Percentiles rank a stretch among this genome's conserved stretches.
These are phyloP conservation scores for Calonectria fujianensis DNA, from an alignment of 2,329 filamentous ascomycete genomes.

Conservation along the genomic window DNA sequence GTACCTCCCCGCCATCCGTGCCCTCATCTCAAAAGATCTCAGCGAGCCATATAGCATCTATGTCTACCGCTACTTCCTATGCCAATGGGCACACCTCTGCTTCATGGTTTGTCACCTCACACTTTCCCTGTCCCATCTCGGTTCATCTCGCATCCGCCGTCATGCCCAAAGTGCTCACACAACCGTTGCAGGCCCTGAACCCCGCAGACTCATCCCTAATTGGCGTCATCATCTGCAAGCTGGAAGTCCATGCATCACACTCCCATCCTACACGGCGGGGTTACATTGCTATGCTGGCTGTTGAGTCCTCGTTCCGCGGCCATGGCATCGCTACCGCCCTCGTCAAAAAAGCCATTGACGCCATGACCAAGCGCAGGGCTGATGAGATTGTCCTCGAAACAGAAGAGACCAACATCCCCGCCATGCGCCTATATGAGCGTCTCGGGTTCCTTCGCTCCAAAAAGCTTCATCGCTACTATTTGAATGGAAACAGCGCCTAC, in stretches of 20 bases:
- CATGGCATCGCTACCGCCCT: slow-evolving; percentile 91
- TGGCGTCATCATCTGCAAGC: slow-evolving; percentile 95
- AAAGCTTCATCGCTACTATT: slow-evolving; percentile 93
- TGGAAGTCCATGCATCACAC: slow-evolving; percentile 91
- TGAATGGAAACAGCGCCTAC: slow-evolving; percentile 97
- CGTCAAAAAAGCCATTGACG: slow-evolving; percentile 92
- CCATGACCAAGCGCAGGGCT: slow-evolving; percentile 88
- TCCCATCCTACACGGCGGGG: slow-evolving; percentile 84
- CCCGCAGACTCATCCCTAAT: slow-evolving; percentile 79
- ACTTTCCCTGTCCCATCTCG: slow-evolving; percentile 15
- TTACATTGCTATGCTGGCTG: slow-evolving; percentile 99
- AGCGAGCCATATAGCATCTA: slow-evolving; percentile 99
- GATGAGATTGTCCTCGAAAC: slow-evolving; percentile 98
- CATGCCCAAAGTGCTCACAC: slow-evolving; percentile 33
- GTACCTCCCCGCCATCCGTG: slow-evolving; percentile 89
- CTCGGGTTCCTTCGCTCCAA: slow-evolving; percentile 95
- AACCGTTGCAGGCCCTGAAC: slow-evolving; percentile 71
- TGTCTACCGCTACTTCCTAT: slow-evolving; percentile 98
- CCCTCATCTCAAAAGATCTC: slow-evolving; percentile 95
- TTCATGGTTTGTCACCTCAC: slow-evolving; percentile 81
- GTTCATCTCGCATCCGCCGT: neutral
- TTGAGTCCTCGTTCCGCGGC: slow-evolving; percentile 85
- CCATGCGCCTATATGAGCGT: slow-evolving; percentile 93
- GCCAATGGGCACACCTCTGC: slow-evolving; percentile 98
- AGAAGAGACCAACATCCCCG: slow-evolving; percentile 92